Base-by-base conservation (phyloP, 2,329 filamentous ascomycete genomes). In the Monosporascus sp. region DNA sequence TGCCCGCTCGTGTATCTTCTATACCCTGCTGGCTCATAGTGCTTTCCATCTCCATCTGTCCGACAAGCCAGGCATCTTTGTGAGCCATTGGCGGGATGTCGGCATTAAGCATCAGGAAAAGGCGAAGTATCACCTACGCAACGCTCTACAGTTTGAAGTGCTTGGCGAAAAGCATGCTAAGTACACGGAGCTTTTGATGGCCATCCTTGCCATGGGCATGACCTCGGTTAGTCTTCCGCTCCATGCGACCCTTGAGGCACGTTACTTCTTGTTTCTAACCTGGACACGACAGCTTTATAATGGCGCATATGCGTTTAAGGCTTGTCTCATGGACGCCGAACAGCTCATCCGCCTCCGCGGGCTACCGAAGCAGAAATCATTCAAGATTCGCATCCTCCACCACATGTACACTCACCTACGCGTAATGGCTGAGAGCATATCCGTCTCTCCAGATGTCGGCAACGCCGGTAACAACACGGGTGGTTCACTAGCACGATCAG, bases 331-430 rank as follows among this genome's bases (percentile, higher is more conserved):
- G 0, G 74, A 76, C 48, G 73, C 74, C 0, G 74, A 77, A 55
- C 68, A 71, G 2, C 68, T 76, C 14, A 75, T 77, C 5, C 69
- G 69, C 1, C 50, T 72, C 7, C 64, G 66, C 7, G 74, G 76
- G 0, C 54, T 77, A 1, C 63, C 65, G 6, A 67, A 67, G 4
- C 62, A 59, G 7, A 76, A 74, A 40, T 73, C 74, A 2, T 69
- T 73, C 17, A 73, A 75, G 20, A 62, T 70, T 1, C 70, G 75
- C 2, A 58, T 78, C 0, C 59, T 79, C 0, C 76, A 78, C 53
- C 75, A 78, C 53, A 75, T 75, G 61, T 78, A 78, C 54, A 73
- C 71, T 0, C 76, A 73, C 49, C 64, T 75, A 6, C 70, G 76
- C 0, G 69, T 78, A 0, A 71, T 78, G 19, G 65, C 73, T n/a